Conservation (phyloP, 176 grass and related monocot genomes). For the Eleusine coracana region DNA sequence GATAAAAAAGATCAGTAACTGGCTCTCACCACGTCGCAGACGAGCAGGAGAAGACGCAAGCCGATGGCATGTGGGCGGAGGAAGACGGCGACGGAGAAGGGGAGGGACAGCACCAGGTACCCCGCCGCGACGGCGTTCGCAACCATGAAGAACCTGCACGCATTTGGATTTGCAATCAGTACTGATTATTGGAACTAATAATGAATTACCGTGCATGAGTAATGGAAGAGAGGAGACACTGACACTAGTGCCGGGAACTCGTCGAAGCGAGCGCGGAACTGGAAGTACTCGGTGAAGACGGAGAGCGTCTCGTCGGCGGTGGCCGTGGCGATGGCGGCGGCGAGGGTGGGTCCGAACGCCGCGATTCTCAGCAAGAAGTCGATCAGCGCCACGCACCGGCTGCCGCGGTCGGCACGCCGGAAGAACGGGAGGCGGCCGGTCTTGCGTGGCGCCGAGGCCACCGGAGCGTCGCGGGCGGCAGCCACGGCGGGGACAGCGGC, state of each 20-base stretch:
- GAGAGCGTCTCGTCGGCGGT: conserved; percentile 78
- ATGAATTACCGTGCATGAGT: too few relatives aligned
- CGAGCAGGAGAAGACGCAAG: conserved; percentile 74
- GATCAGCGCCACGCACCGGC: conserved; percentile 61
- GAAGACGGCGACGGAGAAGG: conserved; percentile 69
- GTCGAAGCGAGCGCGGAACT: conserved; percentile 82
- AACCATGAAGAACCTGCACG: conserved; percentile 76
- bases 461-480: not conserved
- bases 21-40: conserved; percentile 58
- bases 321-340: conserved; percentile 75
- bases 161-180: not conserved
- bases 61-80: conserved; percentile 58
- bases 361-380: conserved; percentile 79
- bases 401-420: conserved; percentile 46
- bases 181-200: not conserved
- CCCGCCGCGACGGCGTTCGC: conserved; percentile 70
- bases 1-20: too few relatives aligned
- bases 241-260: conserved; percentile 86
- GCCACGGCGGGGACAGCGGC: not conserved
- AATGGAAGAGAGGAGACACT: not conserved
- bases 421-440: conserved; percentile 24
- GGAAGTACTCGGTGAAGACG: conserved; percentile 86
- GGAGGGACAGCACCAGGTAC: conserved; percentile 85
- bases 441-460: conserved; percentile 37
- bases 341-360: conserved; percentile 67